Evolutionary conservation across 2,329 filamentous ascomycete genomes (phyloP).

Genomic region (Colletotrichum tabaci): DNA sequence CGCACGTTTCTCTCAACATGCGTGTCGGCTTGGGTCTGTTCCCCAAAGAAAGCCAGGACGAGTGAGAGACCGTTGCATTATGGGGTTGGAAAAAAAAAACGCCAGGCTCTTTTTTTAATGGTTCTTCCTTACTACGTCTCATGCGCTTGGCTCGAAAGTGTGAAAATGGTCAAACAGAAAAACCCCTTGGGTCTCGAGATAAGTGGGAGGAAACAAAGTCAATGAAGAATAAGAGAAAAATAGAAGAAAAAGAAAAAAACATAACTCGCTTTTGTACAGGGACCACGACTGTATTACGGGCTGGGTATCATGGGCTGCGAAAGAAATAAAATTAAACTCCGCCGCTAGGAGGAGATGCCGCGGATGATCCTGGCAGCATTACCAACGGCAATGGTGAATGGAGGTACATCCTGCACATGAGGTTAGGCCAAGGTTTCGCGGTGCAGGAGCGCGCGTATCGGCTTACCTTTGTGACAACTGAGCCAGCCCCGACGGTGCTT

Average conservation of each 20-base stretch:
- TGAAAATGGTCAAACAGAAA: neutral
- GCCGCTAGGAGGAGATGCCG: slow-evolving; percentile 48
- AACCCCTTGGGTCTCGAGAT: neutral
- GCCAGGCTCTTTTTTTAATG: slow-evolving; percentile 22
- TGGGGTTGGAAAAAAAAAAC: slow-evolving; percentile 3
- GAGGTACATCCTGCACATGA: slow-evolving; percentile 69
- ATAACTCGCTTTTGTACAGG: slow-evolving; percentile 37
- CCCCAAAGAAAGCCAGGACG: slow-evolving; percentile 3
- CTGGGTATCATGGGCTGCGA: slow-evolving; percentile 43
- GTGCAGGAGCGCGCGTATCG: neutral
- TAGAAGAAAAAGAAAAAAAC: slow-evolving; percentile 4
- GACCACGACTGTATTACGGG: slow-evolving; percentile 25
- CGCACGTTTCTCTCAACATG: neutral
- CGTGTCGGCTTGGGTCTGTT: neutral
- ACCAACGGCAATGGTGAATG: slow-evolving; percentile 78
- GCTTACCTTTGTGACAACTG: slow-evolving; percentile 83
- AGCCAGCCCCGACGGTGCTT: slow-evolving; percentile 84
- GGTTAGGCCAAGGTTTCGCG: slow-evolving; percentile 42
- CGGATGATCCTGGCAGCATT: slow-evolving; percentile 75
- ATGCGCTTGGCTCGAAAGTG: slow-evolving; percentile 31
- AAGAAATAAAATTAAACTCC: slow-evolving; percentile 15
- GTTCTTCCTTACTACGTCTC: slow-evolving; percentile 13
- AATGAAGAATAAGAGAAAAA: slow-evolving; percentile 2
- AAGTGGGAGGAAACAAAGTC: neutral
- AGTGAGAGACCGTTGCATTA: slow-evolving; percentile 11